A percentile compares a stretch with the other conserved stretches of the same genome.
phyloP scores from a whole-genome alignment of 148 eudicot genomes.

The Rhododendron ferrugineum region DNA sequence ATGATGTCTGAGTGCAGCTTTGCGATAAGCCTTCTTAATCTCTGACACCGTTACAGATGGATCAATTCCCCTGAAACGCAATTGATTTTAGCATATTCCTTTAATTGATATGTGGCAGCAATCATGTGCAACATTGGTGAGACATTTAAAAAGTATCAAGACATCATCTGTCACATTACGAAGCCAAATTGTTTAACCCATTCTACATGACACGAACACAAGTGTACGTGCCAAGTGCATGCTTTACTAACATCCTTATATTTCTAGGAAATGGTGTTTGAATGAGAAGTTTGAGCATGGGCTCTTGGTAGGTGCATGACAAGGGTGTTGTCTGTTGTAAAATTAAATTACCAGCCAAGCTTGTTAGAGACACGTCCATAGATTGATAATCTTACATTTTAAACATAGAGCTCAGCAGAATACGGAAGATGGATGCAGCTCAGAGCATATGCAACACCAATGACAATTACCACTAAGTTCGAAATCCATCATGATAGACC shows the following conservation, averaged over 20 bases:
- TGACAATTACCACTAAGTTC: neutral
- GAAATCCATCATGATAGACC: neutral
- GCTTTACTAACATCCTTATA: neutral
- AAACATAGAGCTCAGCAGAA: neutral
- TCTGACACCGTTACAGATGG: conserved; percentile 65
- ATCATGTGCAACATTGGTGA: neutral
- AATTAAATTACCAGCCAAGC: neutral
- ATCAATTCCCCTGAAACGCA: conserved; percentile 74
- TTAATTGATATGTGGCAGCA: neutral
- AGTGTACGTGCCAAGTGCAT: neutral
- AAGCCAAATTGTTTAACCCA: neutral
- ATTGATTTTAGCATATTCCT: conserved; percentile 5
- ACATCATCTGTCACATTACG: neutral
- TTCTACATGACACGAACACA: neutral
- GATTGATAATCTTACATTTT: neutral
- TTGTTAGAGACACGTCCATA: neutral
- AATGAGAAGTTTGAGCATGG: neutral
- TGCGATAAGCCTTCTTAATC: conserved; percentile 85
- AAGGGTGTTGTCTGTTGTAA: neutral
- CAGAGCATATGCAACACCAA: neutral
- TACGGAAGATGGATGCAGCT: neutral
- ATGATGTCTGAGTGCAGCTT: conserved; percentile 94
- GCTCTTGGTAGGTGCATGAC: neutral
- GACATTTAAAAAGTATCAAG: neutral
- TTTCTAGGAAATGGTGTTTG: neutral